Conservation (phyloP, 192 early-diverging fungal species). For the Pecoramyces ruminantium region DNA sequence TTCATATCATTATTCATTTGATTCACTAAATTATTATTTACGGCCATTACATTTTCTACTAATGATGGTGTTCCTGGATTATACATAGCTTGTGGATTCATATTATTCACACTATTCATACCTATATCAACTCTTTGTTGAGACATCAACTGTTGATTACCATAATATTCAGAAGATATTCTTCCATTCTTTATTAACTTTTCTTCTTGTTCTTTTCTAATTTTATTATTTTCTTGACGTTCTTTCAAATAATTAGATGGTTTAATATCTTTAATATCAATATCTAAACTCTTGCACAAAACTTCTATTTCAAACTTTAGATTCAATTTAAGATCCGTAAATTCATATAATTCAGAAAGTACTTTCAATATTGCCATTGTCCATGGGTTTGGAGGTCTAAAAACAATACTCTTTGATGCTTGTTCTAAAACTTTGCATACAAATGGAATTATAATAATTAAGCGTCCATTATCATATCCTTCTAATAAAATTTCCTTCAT, state of each 20-base stretch:
- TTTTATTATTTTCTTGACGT: background rate
- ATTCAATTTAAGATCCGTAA: conserved; percentile 83
- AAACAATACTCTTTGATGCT: conserved; percentile 65
- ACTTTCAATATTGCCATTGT: conserved; percentile 84
- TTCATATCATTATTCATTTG: background rate
- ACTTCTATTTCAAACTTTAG: conserved; percentile 98
- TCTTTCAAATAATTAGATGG: background rate
- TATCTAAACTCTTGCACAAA: conserved; percentile 72
- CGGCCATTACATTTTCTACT: background rate
- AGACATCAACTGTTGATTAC: background rate
- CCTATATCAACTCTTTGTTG: background rate
- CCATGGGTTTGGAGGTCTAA: conserved; percentile 95
- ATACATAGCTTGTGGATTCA: background rate
- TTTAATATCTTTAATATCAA: conserved; percentile 26
- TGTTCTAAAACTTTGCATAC: conserved; percentile 96
- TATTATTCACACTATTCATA: background rate
- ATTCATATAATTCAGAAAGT: conserved; percentile 81
- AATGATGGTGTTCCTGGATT: background rate
- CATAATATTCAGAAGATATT: background rate
- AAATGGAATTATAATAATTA: conserved; percentile 95
- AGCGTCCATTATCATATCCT: conserved; percentile 65
- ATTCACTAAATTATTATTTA: background rate
- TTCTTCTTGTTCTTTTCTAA: background rate
- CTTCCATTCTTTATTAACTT: background rate
- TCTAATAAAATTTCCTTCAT: conserved; percentile 90